phyloP scores from a whole-genome alignment of 495 filamentous ascomycete genomes.

The Lentithecium fluviatile region DNA sequence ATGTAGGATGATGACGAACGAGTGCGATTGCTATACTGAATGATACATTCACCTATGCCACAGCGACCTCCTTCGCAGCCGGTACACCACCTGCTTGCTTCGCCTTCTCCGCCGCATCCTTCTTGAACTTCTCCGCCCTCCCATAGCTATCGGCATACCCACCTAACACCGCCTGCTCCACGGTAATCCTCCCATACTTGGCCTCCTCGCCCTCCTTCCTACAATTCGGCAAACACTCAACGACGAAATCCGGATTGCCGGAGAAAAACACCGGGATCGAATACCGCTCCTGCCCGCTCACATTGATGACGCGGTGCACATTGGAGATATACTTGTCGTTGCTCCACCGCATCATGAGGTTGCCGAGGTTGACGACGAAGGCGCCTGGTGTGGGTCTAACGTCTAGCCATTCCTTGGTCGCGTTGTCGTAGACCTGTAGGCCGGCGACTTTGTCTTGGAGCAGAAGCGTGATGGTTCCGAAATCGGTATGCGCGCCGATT shows the following conservation, averaged over 20 bases:
- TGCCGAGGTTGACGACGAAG: slow-evolving; percentile 45
- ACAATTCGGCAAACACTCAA: slow-evolving; percentile 23
- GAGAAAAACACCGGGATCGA: slow-evolving; percentile 33
- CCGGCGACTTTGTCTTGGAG: slow-evolving; percentile 42
- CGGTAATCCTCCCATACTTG: slow-evolving; percentile 21
- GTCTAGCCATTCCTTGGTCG: slow-evolving; percentile 38
- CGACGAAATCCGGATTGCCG: slow-evolving; percentile 39
- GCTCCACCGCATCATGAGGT: slow-evolving; percentile 41
- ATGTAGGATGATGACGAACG: no score
- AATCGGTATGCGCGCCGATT: slow-evolving; percentile 45
- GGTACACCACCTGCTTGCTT: no score
- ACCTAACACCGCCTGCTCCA: slow-evolving; percentile 14
- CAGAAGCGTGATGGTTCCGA: slow-evolving; percentile 45
- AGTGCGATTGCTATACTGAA: no score
- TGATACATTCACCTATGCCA: slow-evolving; percentile 2
- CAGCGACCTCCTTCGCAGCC: slow-evolving; percentile 9
- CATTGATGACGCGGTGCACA: slow-evolving; percentile 44
- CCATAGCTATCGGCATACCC: slow-evolving; percentile 26
- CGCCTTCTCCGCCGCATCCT: slow-evolving; percentile 8
- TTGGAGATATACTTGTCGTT: slow-evolving; percentile 41
- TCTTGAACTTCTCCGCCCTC: slow-evolving; percentile 26
- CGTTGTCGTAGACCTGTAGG: slow-evolving; percentile 40
- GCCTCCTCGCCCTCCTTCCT: slow-evolving; percentile 11
- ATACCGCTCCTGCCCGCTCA: slow-evolving; percentile 23
- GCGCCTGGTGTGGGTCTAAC: slow-evolving; percentile 39